A percentile compares a stretch with the other conserved stretches of the same genome.
phyloP scores from a whole-genome alignment of 1,284 basidiomycete species.

The Afroboletus lepidellus region DNA sequence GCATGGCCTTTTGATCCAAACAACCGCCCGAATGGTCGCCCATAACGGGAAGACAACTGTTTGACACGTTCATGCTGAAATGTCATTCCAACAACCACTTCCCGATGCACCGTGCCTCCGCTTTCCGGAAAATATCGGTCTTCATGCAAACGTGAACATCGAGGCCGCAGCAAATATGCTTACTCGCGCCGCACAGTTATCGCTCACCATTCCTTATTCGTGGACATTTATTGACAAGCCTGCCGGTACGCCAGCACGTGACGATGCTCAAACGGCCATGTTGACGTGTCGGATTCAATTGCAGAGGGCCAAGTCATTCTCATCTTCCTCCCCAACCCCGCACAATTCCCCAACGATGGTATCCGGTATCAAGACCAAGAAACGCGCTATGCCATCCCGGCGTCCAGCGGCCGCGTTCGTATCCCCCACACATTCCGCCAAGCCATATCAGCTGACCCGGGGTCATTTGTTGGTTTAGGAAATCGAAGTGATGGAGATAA shows the following conservation, averaged over 20 bases:
- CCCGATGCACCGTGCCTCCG: slow-evolving; percentile 58
- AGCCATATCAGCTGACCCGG: neutral
- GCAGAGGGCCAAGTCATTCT: slow-evolving; percentile 66
- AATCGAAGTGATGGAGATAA: slow-evolving; percentile 69
- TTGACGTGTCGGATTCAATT: neutral
- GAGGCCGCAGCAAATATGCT: slow-evolving; percentile 63
- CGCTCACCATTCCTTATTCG: slow-evolving; percentile 56
- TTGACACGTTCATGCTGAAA: neutral
- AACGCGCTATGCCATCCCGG: slow-evolving; percentile 52
- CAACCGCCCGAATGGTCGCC: slow-evolving; percentile 17
- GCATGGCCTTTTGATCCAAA: slow-evolving; percentile 30
- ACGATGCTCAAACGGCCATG: neutral
- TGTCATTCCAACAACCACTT: slow-evolving; percentile 42
- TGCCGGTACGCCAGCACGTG: slow-evolving; percentile 43
- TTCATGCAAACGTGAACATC: slow-evolving; percentile 52
- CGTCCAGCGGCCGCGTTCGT: slow-evolving; percentile 50
- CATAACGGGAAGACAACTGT: slow-evolving; percentile 14
- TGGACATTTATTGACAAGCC: slow-evolving; percentile 78
- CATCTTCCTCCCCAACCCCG: slow-evolving; percentile 54
- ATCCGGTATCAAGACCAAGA: slow-evolving; percentile 71
- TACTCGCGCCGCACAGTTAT: slow-evolving; percentile 51
- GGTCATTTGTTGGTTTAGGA: slow-evolving; percentile 44
- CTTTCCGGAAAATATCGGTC: slow-evolving; percentile 61
- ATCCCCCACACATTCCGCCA: neutral
- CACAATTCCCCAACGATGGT: slow-evolving; percentile 66